Evolutionary conservation across 1,284 basidiomycete species (phyloP).

Genomic region (Ustanciosporium gigantosporum): DNA sequence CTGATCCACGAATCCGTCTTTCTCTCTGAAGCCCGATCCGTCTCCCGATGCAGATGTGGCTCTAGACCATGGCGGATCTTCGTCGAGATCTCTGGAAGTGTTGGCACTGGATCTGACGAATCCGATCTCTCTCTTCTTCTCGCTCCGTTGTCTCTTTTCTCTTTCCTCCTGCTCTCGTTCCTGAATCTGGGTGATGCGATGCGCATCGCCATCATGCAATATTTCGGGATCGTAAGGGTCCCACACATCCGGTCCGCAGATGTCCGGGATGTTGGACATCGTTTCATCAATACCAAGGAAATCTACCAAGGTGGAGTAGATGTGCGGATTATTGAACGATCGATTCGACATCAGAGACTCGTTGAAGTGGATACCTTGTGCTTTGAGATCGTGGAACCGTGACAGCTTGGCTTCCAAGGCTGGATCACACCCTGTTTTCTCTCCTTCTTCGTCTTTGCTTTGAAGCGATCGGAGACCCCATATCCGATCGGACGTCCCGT

Average conservation of each 20-base stretch:
- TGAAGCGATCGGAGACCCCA: conserved; percentile 15
- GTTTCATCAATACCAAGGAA: conserved; percentile 83
- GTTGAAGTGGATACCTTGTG: conserved; percentile 84
- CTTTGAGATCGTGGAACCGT: conserved; percentile 70
- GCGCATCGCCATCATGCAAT: conserved; percentile 11
- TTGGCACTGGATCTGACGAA: neutral
- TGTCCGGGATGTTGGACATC: conserved; percentile 13
- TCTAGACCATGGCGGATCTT: too few species aligned
- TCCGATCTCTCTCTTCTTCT: neutral
- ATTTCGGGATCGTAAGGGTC: conserved; percentile 7
- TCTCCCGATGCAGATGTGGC: too few species aligned
- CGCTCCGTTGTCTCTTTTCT: neutral
- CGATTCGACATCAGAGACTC: conserved; percentile 85
- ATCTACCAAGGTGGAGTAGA: conserved; percentile 90
- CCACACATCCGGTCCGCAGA: conserved; percentile 1
- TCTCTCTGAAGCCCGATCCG: too few species aligned
- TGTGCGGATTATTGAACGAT: conserved; percentile 89
- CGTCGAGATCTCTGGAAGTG: too few species aligned
- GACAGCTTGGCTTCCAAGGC: conserved; percentile 66
- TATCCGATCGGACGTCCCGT: neutral
- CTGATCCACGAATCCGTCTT: too few species aligned
- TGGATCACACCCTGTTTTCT: neutral
- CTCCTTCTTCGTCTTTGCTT: neutral
- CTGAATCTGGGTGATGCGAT: neutral
- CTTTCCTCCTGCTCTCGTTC: neutral